Evolutionary conservation across 129 eudicot species (phyloP), one percentile per base, ranked within the genome.

Genomic region (Heracleum sosnowskyi): DNA sequence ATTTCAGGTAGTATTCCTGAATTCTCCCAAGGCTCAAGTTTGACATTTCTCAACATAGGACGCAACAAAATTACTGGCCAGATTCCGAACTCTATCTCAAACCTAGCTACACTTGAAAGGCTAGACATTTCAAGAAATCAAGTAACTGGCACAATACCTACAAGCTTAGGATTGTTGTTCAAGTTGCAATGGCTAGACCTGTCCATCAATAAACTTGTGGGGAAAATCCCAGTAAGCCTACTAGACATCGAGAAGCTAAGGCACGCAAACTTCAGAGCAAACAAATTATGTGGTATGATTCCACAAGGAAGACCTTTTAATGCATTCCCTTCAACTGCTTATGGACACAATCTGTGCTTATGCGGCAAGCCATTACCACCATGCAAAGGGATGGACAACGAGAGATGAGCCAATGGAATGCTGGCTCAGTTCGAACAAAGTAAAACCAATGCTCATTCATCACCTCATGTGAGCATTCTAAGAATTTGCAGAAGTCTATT

Each of bases 351-450:
- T 71, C 36, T 81, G 64, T 86, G 92, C 74, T 77, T 88, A 79
- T 86, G 92, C 82, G 92, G 87, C 72, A 88, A 86, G 77, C 92
- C 92, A 18, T 70, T 88, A 84, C 89, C 89, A 33, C 87, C 83
- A 44, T 88, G 92, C 76, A 88, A 77, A 78, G 82, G 78, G 26
- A 83, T 76, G 81, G 78, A 41, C 24, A 24, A 60, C 37, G 57
- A 47, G 22, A 69, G 74, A 79, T 40, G 78, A 77, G 85, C 80
- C 89, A 85, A 80, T 83, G 66, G 62, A 69, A 77, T 70, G 86
- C 86, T 84, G 86, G 78, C 90, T 53, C 81, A 2, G 26, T 60
- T 60, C 68, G 29, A n/a, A 57, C 6, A 11, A 57, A 57, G 64
- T 57, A 57, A 60, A 60, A 60, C 34, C 68, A n/a, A 4, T 60